Evolutionary conservation across 352 stramenopile genomes (phyloP), one percentile per base, ranked within the genome.

Genomic region (Phytopythium boreale): DNA sequence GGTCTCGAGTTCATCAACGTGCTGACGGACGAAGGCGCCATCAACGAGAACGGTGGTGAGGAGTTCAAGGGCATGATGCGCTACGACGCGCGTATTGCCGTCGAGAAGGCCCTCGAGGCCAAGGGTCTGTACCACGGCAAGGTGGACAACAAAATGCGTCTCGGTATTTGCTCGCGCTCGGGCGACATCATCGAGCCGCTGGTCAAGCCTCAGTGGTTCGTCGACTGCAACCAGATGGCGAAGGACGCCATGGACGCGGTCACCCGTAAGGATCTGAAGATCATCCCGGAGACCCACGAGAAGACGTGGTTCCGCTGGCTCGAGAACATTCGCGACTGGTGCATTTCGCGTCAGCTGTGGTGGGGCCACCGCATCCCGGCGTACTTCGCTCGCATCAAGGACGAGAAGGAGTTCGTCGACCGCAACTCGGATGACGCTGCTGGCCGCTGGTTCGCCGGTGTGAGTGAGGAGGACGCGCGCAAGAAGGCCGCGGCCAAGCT

Each of bases 311-410:
- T 97, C 69, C 96, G 97, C 61, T 99, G 97, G 96, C 84, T 99
- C 22, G 94, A 97, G 52, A 98, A 99, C 72, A 99, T 99, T 71
- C 95, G 97, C 66, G 97, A 99, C 81, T 99, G 98, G 98, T 99
- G 97, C 79, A 96, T 99, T 46, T 99, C 95, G 34, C 87, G 98
- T 61, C 98, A 99, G 77, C 77, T 99, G 36, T 99, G 97, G 97
- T 99, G 98, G 98, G 98, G 98, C 10, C 98, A 99, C 74, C 92
- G 97, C 55, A 99, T 99, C 65, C 98, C 98, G 0, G 98, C 98
- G 7, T 99, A 98, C 86, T 99, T 99, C 64, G 79, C 79, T 39
- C 97, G 98, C 67, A 74, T 99, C 41, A 75, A 84, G 64, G 95
- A 80, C 39, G 86, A 90, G 65, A 62, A 51, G 56, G 62, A 74